Evolutionary conservation across 2,329 filamentous ascomycete genomes (phyloP), one percentile per base, ranked within the genome.

Genomic region (Trichoderma sp.): DNA sequence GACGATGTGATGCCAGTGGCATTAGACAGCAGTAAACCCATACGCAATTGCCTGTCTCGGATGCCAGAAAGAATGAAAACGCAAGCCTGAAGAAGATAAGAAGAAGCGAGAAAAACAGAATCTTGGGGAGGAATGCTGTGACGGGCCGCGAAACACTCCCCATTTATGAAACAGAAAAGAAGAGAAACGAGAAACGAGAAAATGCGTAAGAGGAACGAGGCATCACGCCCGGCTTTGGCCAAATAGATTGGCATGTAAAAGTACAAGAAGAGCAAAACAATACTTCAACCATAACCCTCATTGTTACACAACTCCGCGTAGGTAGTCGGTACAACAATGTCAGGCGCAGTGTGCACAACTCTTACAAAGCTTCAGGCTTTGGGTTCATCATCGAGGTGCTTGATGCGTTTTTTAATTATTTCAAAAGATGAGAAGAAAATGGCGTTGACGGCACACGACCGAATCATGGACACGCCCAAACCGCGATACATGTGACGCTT

Each of bases 391-490:
- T 87, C 84, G 72, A 87, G 80, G 11, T 81, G 79, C 75, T 86
- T 85, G 79, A 89, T 88, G 72, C 85, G 84, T 78, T 89, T 90
- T 82, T 96, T 96, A 75, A 92, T 86, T 75, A 93, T 90, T 81
- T 96, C 93, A 77, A 96, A 96, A 49, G 90, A 91, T 55, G 92
- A 94, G 82, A 96, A 96, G 85, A 96, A 96, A 75, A 96, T 92
- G 73, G 92, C 92, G 78, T 96, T 96, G 74, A 96, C 89, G 64
- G 93, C 85, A 75, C 91, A 94, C 14, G 92, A 94, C 68, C 93
- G 89, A 73, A 88, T 87, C 89, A 96, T 94, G 47, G 92, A 94
- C 31, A 96, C 92, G 27, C 90, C 92, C 3, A 96, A 85, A 35
- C 92, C 93, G 74, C 92, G 89, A 80, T 96, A 96, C 88, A 94